Evolutionary conservation across 176 grass and related monocot species (phyloP), one percentile per base, ranked within the genome.

Genomic region (Elymus sibiricus): DNA sequence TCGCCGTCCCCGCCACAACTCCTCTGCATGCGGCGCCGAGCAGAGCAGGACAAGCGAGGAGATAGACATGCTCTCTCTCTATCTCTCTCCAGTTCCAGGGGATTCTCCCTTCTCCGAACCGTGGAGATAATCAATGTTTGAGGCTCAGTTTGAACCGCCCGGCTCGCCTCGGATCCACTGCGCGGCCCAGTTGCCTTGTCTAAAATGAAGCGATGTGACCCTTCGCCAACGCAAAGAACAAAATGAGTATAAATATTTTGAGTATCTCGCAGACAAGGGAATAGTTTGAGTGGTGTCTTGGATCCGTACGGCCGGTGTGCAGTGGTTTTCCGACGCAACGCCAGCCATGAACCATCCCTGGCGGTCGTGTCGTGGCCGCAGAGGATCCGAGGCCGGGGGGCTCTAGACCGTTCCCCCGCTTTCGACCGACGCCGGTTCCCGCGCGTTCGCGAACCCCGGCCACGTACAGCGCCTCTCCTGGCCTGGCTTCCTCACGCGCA

Each of bases 401-500:
- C 80, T 79, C 85, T 87, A 90, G 85, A 87, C 76, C 80, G 83
- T 91, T 91, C 85, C 67, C 27, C 80, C 80, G 68, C 75, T 68
- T 69, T 84, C 89, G 85, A 84, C 89, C 84, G 67, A 84, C 89
- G 84, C 85, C 66, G 0, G 0, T 73, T 87, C 89, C 89, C 84
- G 84, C 89, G 84, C 89, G 44, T 71, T 83, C 37, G 68, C 11
- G 27, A 80, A 11, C 79, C 27, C 76, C 25, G 49, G 85, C 64
- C 85, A 87, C 89, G 89, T 87, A 84, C 51, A 5, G 49, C 16
- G 49, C 28, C 80, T 58, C 74, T 74, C 67, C 43, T 21, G 51
- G 6, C 15, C 17, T 21, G 16, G 3, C 32, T 34, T 2, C 22
- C 22, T 2, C 7, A 79, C 76, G 7, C 1, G 14, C 1, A 0